phyloP scores from a whole-genome alignment of 2,329 filamentous ascomycete species.

The Sphaerulina populicola region DNA sequence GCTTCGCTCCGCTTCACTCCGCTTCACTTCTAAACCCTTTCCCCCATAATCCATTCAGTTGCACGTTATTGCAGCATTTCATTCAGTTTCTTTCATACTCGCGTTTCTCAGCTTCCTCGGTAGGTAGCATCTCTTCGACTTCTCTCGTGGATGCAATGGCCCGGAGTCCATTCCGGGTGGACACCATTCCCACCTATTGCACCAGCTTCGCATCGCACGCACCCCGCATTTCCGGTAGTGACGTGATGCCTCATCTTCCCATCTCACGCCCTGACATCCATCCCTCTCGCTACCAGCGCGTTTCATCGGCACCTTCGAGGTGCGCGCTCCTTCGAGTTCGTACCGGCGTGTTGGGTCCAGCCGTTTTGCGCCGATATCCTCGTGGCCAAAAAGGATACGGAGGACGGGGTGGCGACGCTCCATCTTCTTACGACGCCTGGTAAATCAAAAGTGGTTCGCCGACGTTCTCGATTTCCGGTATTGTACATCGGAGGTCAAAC shows the following conservation, averaged over 20 bases:
- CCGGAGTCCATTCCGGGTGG: neutral
- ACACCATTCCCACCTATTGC: too few relatives aligned
- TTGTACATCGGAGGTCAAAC: constrained; percentile 97
- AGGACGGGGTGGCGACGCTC: neutral
- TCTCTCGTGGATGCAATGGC: neutral
- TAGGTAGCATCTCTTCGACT: neutral
- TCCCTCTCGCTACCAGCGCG: too few relatives aligned
- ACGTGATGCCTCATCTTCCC: too few relatives aligned
- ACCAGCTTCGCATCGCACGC: too few relatives aligned
- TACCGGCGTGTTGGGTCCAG: neutral
- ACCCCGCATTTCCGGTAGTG: too few relatives aligned
- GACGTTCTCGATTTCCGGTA: constrained; percentile 96
- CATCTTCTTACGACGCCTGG: constrained; percentile 35
- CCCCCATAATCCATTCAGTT: neutral
- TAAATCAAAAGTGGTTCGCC: constrained; percentile 93
- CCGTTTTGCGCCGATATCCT: neutral
- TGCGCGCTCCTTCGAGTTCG: too few relatives aligned
- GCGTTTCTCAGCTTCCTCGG: neutral
- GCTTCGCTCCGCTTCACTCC: neutral
- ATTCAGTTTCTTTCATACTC: neutral
- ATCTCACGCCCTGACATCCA: too few relatives aligned
- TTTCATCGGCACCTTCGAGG: too few relatives aligned
- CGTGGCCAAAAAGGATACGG: neutral
- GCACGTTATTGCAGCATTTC: neutral
- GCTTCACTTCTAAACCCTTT: neutral